Percentiles rank a stretch among this genome's conserved stretches.
phyloP scores from a whole-genome alignment of 176 grass and related monocot species.

The Hordeum vulgare region MorexV3_pseudomolecules_assembly NC_058524.1:237910216-237910715 shows the following conservation, averaged over 20 bases:
- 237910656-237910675: neutral
- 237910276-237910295: neutral
- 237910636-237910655: neutral
- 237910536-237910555: neutral
- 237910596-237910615: no score
- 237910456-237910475: neutral
- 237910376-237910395: no score
- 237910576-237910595: neutral
- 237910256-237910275: neutral
- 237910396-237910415: neutral
- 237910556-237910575: neutral
- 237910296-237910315: neutral
- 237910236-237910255: no score
- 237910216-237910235: conserved; percentile 38
- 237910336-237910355: neutral
- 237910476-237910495: conserved; percentile 6
- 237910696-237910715: neutral
- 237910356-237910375: neutral
- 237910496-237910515: neutral
- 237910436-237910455: neutral
- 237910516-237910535: neutral
- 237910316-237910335: neutral
- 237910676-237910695: conserved; percentile 2
- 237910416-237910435: neutral
- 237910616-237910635: neutral